These are phyloP conservation scores for Podaxis pistillaris DNA, from an alignment of 768 basidiomycete species.

Conservation along the genomic window DNA sequence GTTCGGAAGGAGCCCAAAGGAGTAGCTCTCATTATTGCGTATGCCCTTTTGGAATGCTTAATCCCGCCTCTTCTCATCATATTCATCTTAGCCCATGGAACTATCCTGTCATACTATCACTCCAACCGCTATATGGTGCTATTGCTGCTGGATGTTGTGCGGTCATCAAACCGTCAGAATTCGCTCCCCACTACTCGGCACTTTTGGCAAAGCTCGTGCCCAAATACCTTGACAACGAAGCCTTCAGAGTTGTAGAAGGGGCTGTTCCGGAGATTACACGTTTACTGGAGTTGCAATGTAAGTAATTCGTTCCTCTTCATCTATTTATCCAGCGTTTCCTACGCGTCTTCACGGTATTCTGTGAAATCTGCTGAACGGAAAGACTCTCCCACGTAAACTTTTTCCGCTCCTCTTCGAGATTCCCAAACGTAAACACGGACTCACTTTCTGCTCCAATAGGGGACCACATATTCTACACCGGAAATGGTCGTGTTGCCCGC, in stretches of 20 bases:
- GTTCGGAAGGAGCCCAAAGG: constrained; percentile 60
- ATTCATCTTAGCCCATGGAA: constrained; percentile 56
- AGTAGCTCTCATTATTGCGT: constrained; percentile 60
- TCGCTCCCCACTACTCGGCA: constrained; percentile 44
- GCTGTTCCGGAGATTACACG: constrained; percentile 55
- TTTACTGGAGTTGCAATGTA: constrained; percentile 47
- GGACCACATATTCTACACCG: constrained; percentile 47
- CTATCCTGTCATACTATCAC: constrained; percentile 54
- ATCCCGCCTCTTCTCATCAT: not conserved
- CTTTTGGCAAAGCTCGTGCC: constrained; percentile 56
- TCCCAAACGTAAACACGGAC: not conserved
- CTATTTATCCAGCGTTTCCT: constrained; percentile 21
- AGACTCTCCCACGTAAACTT: not conserved
- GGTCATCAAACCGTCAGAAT: constrained; percentile 67
- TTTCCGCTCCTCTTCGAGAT: not conserved
- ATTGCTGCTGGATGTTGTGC: constrained; percentile 74
- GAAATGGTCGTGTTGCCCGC: constrained; percentile 42
- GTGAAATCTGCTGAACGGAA: not conserved
- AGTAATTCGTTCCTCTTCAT: constrained; percentile 15
- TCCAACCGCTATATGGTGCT: constrained; percentile 66
- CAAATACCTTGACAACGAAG: constrained; percentile 44
- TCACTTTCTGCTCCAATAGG: constrained; percentile 19
- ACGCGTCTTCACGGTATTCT: not conserved
- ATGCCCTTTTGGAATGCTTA: constrained; percentile 23
- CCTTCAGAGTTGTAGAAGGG: constrained; percentile 58